Conservation (phyloP, 2,329 filamentous ascomycete species). For the Colletotrichum viniferum region DNA sequence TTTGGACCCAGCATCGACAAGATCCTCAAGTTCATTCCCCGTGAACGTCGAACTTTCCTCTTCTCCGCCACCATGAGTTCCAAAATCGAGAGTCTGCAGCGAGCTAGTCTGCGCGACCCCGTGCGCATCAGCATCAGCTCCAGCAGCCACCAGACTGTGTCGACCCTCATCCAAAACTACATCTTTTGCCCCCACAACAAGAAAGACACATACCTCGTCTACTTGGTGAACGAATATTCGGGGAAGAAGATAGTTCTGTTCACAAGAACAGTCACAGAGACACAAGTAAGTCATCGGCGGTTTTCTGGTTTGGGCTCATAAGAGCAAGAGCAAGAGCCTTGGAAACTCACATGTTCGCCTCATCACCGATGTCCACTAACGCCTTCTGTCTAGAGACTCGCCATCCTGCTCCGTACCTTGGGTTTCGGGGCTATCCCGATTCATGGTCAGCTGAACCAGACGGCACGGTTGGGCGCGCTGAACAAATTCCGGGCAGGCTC, state of each 20-base stretch:
- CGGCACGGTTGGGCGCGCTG: slow-evolving; percentile 82
- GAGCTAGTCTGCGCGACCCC: slow-evolving; percentile 85
- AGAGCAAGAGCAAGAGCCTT: neutral
- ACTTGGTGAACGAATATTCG: slow-evolving; percentile 82
- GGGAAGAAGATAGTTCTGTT: slow-evolving; percentile 92
- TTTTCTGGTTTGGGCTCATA: neutral
- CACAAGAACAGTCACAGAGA: slow-evolving; percentile 89
- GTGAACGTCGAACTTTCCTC: slow-evolving; percentile 79
- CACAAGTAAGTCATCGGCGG: slow-evolving; percentile 33
- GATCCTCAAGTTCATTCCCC: slow-evolving; percentile 85
- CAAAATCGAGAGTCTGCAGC: slow-evolving; percentile 90
- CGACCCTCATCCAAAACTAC: slow-evolving; percentile 85
- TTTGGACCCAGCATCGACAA: slow-evolving; percentile 94
- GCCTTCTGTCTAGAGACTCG: slow-evolving; percentile 67
- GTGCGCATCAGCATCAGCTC: slow-evolving; percentile 81
- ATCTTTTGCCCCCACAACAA: slow-evolving; percentile 83
- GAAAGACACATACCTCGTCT: slow-evolving; percentile 90
- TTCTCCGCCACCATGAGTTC: slow-evolving; percentile 95
- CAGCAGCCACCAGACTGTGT: slow-evolving; percentile 89
- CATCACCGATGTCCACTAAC: neutral
- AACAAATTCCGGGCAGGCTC: slow-evolving; percentile 85
- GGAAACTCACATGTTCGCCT: neutral
- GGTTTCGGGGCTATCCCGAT: slow-evolving; percentile 92
- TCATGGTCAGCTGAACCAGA: slow-evolving; percentile 90
- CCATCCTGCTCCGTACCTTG: slow-evolving; percentile 81